phyloP scores from a whole-genome alignment of 1,284 basidiomycete species.

The Retiboletus fuscus region DNA sequence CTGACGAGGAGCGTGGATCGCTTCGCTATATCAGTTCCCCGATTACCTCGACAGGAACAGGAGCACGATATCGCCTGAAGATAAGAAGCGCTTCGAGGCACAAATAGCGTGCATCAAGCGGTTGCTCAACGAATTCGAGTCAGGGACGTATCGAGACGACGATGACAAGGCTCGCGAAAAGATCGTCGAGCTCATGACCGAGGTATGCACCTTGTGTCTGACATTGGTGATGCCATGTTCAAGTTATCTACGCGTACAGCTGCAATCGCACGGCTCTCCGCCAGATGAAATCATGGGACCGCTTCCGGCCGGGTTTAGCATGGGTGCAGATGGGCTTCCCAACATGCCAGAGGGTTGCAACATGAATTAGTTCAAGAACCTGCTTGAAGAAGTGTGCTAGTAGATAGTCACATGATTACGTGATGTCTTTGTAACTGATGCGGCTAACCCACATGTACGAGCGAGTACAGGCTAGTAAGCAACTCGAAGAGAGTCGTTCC shows the following conservation, averaged over 20 bases:
- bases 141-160: constrained; percentile 72
- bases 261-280: constrained; percentile 89
- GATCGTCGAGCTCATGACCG: constrained; percentile 80
- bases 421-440: not conserved
- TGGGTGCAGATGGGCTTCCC: constrained; percentile 69
- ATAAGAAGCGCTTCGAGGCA: constrained; percentile 75
- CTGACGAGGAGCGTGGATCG: constrained; percentile 17
- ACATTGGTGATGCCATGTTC: not conserved
- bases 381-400: constrained; percentile 28
- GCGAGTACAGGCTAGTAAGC: too few species aligned
- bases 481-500: too few species aligned
- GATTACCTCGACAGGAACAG: constrained; percentile 70
- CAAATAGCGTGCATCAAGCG: constrained; percentile 75
- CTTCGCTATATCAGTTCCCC: constrained; percentile 73
- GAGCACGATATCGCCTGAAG: constrained; percentile 64
- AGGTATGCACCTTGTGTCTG: constrained; percentile 60
- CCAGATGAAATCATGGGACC: constrained; percentile 93
- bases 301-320: constrained; percentile 81
- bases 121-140: constrained; percentile 83
- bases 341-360: constrained; percentile 65
- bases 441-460: too few species aligned
- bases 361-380: constrained; percentile 41
- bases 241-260: constrained; percentile 55
- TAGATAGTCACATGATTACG: constrained; percentile 35
- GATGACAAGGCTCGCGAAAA: constrained; percentile 64